These are phyloP conservation scores for Peltaster fructicola DNA, from an alignment of 2,329 filamentous ascomycete species.

Conservation along the genomic window DNA sequence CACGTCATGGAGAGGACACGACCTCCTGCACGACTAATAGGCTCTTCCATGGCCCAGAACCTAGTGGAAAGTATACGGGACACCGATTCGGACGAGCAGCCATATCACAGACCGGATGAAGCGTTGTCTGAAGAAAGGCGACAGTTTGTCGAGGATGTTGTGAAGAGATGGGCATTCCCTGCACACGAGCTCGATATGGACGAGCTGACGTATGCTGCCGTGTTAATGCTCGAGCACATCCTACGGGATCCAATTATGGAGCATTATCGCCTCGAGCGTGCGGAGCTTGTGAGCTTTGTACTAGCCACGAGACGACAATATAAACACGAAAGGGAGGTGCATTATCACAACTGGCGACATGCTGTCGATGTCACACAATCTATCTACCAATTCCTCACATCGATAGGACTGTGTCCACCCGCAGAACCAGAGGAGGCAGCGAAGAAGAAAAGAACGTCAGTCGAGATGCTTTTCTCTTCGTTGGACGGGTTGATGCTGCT, in stretches of 20 bases:
- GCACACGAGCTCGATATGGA: conserved; percentile 83
- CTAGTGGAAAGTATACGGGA: conserved; percentile 14
- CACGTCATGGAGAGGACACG: conserved; percentile 15
- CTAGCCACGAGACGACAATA: conserved; percentile 85
- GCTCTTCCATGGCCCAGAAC: conserved; percentile 15
- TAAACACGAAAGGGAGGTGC: conserved; percentile 40
- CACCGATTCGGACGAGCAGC: conserved; percentile 7
- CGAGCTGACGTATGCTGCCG: conserved; percentile 70
- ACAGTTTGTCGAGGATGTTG: conserved; percentile 42
- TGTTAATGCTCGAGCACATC: conserved; percentile 79
- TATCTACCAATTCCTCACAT: conserved; percentile 76
- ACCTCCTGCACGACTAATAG: conserved; percentile 12
- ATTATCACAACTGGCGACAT: conserved; percentile 93
- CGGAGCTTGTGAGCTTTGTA: conserved; percentile 64
- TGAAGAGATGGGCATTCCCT: conserved; percentile 74
- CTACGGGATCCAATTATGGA: conserved; percentile 66
- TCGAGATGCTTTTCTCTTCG: conserved; percentile 61
- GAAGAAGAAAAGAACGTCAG: conserved; percentile 30
- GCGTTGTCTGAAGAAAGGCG: conserved; percentile 45
- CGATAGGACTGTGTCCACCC: conserved; percentile 40
- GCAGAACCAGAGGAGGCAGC: conserved; percentile 35
- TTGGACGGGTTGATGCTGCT: conserved; percentile 80
- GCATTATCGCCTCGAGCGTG: conserved; percentile 29
- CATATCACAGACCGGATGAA: conserved; percentile 35
- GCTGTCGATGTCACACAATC: conserved; percentile 93